phyloP scores from a whole-genome alignment of 139 green algal species.

The Tetradesmus obliquus region DNA sequence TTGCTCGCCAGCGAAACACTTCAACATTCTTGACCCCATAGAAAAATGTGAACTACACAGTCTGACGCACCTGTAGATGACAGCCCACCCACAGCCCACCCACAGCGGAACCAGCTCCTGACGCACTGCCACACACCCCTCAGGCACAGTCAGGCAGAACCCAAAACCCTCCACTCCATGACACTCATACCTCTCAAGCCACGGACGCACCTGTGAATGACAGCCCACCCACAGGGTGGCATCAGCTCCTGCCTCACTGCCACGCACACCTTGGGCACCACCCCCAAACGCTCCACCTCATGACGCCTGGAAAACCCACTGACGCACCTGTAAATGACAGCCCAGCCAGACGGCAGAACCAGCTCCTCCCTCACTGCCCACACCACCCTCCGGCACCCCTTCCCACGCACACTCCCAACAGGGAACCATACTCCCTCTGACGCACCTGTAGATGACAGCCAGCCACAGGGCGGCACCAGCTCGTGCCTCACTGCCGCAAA shows the following conservation, averaged over 20 bases:
- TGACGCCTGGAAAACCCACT: too few relatives aligned
- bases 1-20: too few relatives aligned
- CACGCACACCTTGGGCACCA: not conserved
- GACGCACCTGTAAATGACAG: not conserved
- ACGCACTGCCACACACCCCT: not conserved
- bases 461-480: not conserved
- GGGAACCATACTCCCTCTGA: too few relatives aligned
- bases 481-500: not conserved
- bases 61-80: conserved; percentile 4
- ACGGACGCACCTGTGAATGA: not conserved
- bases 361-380: too few relatives aligned
- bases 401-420: too few relatives aligned
- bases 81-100: not conserved
- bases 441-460: conserved; percentile 1
- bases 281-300: too few relatives aligned
- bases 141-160: too few relatives aligned
- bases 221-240: not conserved
- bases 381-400: too few relatives aligned
- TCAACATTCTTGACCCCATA: too few relatives aligned
- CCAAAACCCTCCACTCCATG: too few relatives aligned
- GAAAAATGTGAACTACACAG: too few relatives aligned
- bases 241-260: not conserved
- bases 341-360: not conserved
- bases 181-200: too few relatives aligned
- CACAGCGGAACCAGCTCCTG: not conserved